Percentiles rank a stretch among this genome's conserved stretches.
Evolutionary conservation across 352 stramenopile species (phyloP).

Genomic region (Pythium brachiatum): DNA sequence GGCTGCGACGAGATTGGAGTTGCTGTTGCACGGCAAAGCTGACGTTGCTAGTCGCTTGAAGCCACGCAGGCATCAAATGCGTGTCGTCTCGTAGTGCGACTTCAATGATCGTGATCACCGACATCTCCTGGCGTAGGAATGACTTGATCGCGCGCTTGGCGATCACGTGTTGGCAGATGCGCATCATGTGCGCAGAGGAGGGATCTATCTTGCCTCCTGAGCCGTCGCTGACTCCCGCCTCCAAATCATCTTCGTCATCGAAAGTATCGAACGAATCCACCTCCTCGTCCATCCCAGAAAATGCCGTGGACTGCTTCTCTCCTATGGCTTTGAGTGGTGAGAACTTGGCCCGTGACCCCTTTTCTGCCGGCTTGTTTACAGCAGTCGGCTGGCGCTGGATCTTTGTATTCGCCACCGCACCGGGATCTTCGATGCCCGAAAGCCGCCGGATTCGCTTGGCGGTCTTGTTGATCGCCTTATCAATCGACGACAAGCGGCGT

Average conservation of each 20-base stretch:
- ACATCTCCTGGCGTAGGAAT: constrained; percentile 58
- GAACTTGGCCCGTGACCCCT: constrained; percentile 26
- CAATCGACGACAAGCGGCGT: constrained; percentile 48
- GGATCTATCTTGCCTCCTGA: constrained; percentile 40
- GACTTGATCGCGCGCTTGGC: constrained; percentile 65
- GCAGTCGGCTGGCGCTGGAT: not conserved
- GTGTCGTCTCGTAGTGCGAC: constrained; percentile 43
- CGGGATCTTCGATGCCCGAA: constrained; percentile 29
- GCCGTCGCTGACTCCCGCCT: not conserved
- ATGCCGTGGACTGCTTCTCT: constrained; percentile 18
- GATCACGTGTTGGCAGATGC: constrained; percentile 73
- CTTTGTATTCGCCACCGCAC: not conserved
- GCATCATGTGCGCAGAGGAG: constrained; percentile 55
- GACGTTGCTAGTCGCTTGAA: not conserved
- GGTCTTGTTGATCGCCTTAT: constrained; percentile 64
- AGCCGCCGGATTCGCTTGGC: constrained; percentile 54
- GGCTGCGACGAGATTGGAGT: not conserved
- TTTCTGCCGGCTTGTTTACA: not conserved
- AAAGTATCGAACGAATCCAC: constrained; percentile 18
- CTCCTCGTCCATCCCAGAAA: constrained; percentile 5
- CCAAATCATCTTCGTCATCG: constrained; percentile 23
- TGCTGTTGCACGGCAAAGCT: constrained; percentile 5
- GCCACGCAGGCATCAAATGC: constrained; percentile 31
- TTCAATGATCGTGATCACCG: constrained; percentile 59
- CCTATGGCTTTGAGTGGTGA: constrained; percentile 40